Conservation (phyloP, 2,329 filamentous ascomycete genomes). For the Colletotrichum brevisporum region DNA sequence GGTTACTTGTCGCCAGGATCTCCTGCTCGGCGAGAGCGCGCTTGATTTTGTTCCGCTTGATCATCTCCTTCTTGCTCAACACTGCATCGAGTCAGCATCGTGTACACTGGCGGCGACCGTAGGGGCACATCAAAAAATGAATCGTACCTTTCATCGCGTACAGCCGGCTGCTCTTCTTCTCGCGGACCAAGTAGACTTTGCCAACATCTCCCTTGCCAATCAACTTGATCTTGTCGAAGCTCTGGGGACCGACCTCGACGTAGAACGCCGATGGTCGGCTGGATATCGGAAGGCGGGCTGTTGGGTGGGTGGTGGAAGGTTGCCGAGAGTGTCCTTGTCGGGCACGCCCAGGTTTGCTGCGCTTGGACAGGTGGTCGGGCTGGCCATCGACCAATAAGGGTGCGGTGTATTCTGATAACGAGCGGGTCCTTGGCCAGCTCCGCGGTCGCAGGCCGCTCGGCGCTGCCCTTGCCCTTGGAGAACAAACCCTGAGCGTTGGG, state of each 20-base stretch:
- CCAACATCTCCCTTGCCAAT: constrained; percentile 99
- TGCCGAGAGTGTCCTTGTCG: constrained; percentile 67
- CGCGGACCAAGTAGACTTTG: constrained; percentile 96
- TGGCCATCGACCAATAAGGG: no score
- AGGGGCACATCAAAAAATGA: neutral
- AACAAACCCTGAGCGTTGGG: constrained; percentile 98
- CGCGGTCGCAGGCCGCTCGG: constrained; percentile 84
- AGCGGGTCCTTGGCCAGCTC: constrained; percentile 89
- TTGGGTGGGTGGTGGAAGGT: constrained; percentile 78
- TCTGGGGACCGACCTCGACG: constrained; percentile 93
- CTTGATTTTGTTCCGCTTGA: constrained; percentile 99
- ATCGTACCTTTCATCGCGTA: constrained; percentile 97
- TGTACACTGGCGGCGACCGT: neutral
- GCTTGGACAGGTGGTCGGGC: no score
- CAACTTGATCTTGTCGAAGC: constrained; percentile 99
- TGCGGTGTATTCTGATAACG: no score
- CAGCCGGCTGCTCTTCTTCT: constrained; percentile 95
- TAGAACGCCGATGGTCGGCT: no score
- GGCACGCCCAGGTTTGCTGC: constrained; percentile 50
- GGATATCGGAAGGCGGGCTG: constrained; percentile 81
- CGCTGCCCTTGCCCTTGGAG: constrained; percentile 68
- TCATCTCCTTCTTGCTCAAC: constrained; percentile 99
- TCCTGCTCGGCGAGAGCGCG: constrained; percentile 97
- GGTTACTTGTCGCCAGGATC: constrained; percentile 97
- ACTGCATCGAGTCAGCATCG: constrained; percentile 71